phyloP scores from a whole-genome alignment of 108 stramenopile genomes.

The Skeletonema menzelii region DNA sequence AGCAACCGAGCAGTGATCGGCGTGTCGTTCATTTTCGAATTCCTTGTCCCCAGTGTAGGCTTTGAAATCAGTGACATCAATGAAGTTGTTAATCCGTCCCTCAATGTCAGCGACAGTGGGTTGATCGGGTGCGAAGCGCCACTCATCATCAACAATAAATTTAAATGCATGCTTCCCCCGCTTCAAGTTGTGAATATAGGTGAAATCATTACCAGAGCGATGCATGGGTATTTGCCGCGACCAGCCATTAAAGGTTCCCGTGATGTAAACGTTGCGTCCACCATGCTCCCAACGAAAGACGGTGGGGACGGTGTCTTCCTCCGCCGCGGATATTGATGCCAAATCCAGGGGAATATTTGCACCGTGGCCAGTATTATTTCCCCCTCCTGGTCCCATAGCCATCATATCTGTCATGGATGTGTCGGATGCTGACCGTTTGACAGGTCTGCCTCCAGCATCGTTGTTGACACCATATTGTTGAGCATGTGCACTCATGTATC shows the following conservation, averaged over 20 bases:
- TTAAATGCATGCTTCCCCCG: conserved; percentile 97
- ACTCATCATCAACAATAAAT: conserved; percentile 99
- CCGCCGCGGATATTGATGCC: conserved; percentile 43
- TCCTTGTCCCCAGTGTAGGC: conserved; percentile 93
- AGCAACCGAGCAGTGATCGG: conserved; percentile 58
- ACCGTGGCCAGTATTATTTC: neutral
- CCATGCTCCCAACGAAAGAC: conserved; percentile 99
- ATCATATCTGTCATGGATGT: conserved; percentile 41
- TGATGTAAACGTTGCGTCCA: conserved; percentile 96
- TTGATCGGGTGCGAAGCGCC: conserved; percentile 95
- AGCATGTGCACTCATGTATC: conserved; percentile 20
- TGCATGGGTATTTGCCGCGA: conserved; percentile 98
- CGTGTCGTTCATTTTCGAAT: conserved; percentile 83
- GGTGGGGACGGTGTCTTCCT: conserved; percentile 94
- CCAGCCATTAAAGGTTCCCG: conserved; percentile 99
- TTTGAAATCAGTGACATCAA: conserved; percentile 97
- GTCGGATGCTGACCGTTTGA: conserved; percentile 32
- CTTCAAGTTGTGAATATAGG: conserved; percentile 97
- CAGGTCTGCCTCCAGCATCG: neutral
- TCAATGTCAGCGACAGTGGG: conserved; percentile 98
- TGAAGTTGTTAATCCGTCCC: conserved; percentile 98
- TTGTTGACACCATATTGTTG: conserved; percentile 18
- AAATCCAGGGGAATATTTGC: conserved; percentile 18
- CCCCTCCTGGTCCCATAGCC: neutral
- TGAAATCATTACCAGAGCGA: conserved; percentile 99